Evolutionary conservation across 2,329 filamentous ascomycete genomes (phyloP).

Genomic region (Colletotrichum neosansevieriae): DNA sequence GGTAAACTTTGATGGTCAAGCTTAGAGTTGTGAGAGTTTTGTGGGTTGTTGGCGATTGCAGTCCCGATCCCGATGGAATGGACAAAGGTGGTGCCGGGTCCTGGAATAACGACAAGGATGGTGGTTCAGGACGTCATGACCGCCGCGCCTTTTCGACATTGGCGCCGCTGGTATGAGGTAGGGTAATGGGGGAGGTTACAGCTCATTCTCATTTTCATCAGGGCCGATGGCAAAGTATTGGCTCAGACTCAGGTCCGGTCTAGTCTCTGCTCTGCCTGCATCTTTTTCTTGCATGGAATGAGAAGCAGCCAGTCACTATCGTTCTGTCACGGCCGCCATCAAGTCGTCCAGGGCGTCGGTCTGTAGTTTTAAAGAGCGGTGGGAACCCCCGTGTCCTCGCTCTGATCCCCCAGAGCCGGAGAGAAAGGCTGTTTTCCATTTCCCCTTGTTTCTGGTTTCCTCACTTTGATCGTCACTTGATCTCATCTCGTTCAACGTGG

Average conservation of each 20-base stretch:
- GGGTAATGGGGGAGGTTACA: neutral
- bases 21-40: too few species aligned
- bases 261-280: neutral
- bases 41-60: constrained; percentile 4
- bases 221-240: neutral
- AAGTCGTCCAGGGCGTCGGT: constrained; percentile 4
- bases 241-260: neutral
- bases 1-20: neutral
- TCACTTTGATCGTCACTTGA: neutral
- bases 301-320: neutral
- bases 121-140: neutral
- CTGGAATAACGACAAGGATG: neutral
- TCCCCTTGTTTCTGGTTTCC: neutral
- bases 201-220: neutral
- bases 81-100: neutral
- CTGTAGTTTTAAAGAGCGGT: constrained; percentile 13
- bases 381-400: constrained; percentile 8
- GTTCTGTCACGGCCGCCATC: neutral
- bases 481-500: constrained; percentile 15
- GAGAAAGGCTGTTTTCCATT: constrained; percentile 1
- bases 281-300: constrained; percentile 27
- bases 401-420: constrained; percentile 11
- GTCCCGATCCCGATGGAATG: constrained; percentile 3
- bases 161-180: neutral
- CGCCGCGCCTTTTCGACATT: neutral